phyloP scores from a whole-genome alignment of 208 protist species.

The Leishmania arabica region DNA sequence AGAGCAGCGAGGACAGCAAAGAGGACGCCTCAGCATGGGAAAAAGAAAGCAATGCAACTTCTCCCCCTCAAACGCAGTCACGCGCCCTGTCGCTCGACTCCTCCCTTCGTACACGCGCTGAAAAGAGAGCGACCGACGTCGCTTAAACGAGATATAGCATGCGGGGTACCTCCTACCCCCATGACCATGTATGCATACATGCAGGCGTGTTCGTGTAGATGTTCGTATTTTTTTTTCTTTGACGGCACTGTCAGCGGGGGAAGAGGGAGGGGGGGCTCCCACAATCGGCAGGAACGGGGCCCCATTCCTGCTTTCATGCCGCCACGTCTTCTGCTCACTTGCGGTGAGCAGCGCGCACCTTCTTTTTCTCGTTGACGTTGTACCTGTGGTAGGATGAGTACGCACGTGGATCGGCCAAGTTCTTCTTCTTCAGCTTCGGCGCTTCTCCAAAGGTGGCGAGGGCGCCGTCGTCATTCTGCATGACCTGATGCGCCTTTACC shows the following conservation, averaged over 20 bases:
- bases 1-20: not conserved
- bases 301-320: not conserved
- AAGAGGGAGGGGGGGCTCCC: too few species aligned
- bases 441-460: conserved; percentile 76
- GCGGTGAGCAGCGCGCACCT: conserved; percentile 69
- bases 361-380: conserved; percentile 91
- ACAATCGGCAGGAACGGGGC: not conserved
- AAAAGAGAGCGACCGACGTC: not conserved
- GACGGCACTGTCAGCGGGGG: not conserved
- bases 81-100: not conserved
- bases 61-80: not conserved
- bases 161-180: too few species aligned
- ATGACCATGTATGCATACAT: not conserved
- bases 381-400: conserved; percentile 86
- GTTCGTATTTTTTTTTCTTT: not conserved
- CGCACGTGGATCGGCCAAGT: conserved; percentile 60
- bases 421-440: conserved; percentile 57
- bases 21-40: not conserved
- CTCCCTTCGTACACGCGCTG: not conserved
- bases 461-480: conserved; percentile 51
- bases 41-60: not conserved
- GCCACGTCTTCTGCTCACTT: conserved; percentile 33
- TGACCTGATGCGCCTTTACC: conserved; percentile 56
- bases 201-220: not conserved
- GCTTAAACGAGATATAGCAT: not conserved